Conservation (phyloP, 495 filamentous ascomycete species). For the Penicillium manginii region DNA sequence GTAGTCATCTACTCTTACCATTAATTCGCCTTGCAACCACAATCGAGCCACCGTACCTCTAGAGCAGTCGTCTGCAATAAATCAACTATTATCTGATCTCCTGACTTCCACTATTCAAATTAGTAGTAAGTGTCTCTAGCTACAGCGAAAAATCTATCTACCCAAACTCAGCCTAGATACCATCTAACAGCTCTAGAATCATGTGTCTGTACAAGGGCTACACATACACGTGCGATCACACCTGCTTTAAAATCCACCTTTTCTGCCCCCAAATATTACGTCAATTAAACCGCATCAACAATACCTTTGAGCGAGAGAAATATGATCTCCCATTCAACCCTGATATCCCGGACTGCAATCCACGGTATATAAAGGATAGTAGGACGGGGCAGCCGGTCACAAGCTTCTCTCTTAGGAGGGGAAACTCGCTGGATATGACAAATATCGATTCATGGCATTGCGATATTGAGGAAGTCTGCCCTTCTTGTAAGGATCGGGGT, state of each 20-base stretch:
- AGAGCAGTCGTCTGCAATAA: too few species aligned
- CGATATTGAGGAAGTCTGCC: constrained; percentile 8
- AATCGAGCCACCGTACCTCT: too few species aligned
- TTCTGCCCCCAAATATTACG: constrained; percentile 24
- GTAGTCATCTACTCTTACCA: too few species aligned
- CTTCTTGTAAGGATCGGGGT: constrained; percentile 6
- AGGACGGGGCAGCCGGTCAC: neutral
- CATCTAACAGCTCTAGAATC: neutral
- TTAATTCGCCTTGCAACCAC: too few species aligned
- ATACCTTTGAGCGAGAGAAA: constrained; percentile 1
- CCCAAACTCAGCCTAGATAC: neutral
- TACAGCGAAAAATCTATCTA: too few species aligned
- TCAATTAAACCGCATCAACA: constrained; percentile 23
- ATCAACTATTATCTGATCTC: too few species aligned
- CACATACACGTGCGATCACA: constrained; percentile 24
- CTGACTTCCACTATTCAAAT: neutral
- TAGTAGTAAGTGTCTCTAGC: neutral
- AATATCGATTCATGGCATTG: constrained; percentile 55
- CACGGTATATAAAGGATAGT: neutral
- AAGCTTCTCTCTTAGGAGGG: neutral
- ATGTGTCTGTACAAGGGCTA: constrained; percentile 29
- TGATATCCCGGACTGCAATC: constrained; percentile 4
- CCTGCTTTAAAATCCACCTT: constrained; percentile 26
- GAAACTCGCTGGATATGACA: constrained; percentile 43
- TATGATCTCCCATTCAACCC: constrained; percentile 3